Conservation (phyloP, 1,139 yeast genomes). For the Saccharomyces hybrid region DNA sequence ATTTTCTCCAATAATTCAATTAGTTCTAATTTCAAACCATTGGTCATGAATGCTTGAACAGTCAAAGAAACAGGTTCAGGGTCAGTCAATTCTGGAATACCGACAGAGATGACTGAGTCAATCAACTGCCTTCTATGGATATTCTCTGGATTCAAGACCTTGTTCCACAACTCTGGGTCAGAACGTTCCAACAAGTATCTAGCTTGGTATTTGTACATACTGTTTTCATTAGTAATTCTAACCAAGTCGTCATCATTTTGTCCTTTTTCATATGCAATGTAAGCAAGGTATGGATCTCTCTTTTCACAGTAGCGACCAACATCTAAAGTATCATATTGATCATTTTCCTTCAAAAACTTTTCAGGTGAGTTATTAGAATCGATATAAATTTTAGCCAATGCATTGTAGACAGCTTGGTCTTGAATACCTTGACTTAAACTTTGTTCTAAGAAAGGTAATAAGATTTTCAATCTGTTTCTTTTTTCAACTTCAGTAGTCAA, state of each 20-base stretch:
- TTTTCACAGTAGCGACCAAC: conserved; percentile 99
- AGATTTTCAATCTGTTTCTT: conserved; percentile 84
- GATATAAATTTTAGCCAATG: conserved; percentile 94
- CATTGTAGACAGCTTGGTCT: conserved; percentile 88
- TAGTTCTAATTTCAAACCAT: conserved; percentile 85
- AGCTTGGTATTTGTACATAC: conserved; percentile 98
- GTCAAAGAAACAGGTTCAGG: conserved; percentile 96
- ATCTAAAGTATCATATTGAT: conserved; percentile 78
- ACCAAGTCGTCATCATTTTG: conserved; percentile 82
- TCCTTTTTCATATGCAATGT: conserved; percentile 95
- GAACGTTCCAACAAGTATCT: conserved; percentile 84
- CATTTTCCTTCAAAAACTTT: conserved; percentile 87
- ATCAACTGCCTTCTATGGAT: conserved; percentile 82
- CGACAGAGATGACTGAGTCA: conserved; percentile 93
- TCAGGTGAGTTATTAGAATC: conserved; percentile 97
- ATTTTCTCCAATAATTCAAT: conserved; percentile 93
- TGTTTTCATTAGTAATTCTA: conserved; percentile 87
- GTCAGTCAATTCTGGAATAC: conserved; percentile 89
- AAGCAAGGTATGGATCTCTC: conserved; percentile 97
- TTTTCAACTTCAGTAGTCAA: conserved; percentile 92
- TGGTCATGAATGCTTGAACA: conserved; percentile 95
- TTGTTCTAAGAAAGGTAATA: conserved; percentile 88
- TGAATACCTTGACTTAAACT: conserved; percentile 81
- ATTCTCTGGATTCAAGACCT: conserved; percentile 68
- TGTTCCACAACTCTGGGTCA: conserved; percentile 72